A percentile compares a stretch with the other conserved stretches of the same genome.
Evolutionary conservation across 2,329 filamentous ascomycete genomes (phyloP).

Genomic region (Aschersonia sp.): DNA sequence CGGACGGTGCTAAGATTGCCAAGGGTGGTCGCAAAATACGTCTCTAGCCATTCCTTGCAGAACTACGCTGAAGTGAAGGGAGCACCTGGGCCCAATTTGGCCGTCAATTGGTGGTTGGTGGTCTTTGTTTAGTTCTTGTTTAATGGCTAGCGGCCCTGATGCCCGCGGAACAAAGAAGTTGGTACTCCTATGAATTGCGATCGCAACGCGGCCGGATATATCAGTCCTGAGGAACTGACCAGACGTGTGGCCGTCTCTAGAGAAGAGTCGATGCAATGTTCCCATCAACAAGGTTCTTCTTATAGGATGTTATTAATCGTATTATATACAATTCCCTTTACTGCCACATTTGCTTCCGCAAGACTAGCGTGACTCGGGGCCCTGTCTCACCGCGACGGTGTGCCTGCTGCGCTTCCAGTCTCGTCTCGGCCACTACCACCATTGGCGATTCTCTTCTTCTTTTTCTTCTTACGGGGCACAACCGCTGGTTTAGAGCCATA

Average conservation of each 20-base stretch:
- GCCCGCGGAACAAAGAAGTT: neutral
- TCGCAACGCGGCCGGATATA: no score
- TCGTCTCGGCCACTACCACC: slow-evolving; percentile 34
- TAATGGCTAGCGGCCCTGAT: neutral
- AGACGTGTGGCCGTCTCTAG: no score
- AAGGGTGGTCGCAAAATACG: slow-evolving; percentile 38
- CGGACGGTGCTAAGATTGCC: slow-evolving; percentile 35
- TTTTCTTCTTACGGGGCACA: slow-evolving; percentile 56
- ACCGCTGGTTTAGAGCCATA: slow-evolving; percentile 70
- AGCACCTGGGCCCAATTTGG: neutral
- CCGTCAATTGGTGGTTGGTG: neutral
- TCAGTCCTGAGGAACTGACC: no score
- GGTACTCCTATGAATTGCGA: neutral
- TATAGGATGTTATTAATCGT: no score
- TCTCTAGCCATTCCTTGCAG: slow-evolving; percentile 3
- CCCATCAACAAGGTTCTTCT: no score
- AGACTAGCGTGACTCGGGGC: neutral
- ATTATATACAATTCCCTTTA: neutral
- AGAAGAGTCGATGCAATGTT: no score
- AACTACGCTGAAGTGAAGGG: neutral
- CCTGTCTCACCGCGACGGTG: slow-evolving; percentile 30
- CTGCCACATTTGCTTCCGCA: neutral
- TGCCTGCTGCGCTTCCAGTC: slow-evolving; percentile 45
- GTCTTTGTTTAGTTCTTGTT: neutral
- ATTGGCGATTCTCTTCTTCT: slow-evolving; percentile 53